These are phyloP conservation scores for Fusarium sp. DNA, from an alignment of 2,329 filamentous ascomycete genomes.

Conservation along the genomic window DNA sequence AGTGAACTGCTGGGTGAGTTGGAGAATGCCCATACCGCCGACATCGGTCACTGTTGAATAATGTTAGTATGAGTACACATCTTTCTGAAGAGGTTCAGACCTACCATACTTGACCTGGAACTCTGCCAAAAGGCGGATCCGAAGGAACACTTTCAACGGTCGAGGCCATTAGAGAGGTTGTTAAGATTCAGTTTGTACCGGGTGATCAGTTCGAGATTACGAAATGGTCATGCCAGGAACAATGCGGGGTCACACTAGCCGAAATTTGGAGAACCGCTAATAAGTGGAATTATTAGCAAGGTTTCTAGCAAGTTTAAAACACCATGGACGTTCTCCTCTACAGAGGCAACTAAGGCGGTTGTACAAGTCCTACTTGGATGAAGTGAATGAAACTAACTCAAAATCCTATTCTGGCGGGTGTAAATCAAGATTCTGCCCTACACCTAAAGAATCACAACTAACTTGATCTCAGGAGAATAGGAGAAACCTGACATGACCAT, in stretches of 20 bases:
- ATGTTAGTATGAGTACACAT: neutral
- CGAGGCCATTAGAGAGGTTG: neutral
- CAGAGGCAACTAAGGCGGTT: neutral
- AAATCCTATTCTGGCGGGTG: too few species aligned
- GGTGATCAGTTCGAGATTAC: neutral
- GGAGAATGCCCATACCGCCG: constrained; percentile 11
- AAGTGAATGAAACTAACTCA: neutral
- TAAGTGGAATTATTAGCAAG: neutral
- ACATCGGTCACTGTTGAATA: constrained; percentile 20
- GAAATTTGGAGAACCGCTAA: neutral
- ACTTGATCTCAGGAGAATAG: too few species aligned
- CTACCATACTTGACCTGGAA: constrained; percentile 23
- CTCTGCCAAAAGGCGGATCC: neutral
- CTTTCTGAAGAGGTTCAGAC: neutral
- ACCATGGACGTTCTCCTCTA: too few species aligned
- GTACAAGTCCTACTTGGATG: neutral
- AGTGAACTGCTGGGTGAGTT: neutral
- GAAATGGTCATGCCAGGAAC: neutral
- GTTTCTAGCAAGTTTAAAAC: neutral
- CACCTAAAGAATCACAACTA: too few species aligned
- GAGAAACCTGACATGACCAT: too few species aligned
- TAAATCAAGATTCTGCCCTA: too few species aligned
- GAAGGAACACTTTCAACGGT: neutral
- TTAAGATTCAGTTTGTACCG: neutral
- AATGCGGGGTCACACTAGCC: constrained; percentile 14